Evolutionary conservation across 2,329 filamentous ascomycete species (phyloP), one percentile per base, ranked within the genome.

Genomic region (Curvularia verruculosa): DNA sequence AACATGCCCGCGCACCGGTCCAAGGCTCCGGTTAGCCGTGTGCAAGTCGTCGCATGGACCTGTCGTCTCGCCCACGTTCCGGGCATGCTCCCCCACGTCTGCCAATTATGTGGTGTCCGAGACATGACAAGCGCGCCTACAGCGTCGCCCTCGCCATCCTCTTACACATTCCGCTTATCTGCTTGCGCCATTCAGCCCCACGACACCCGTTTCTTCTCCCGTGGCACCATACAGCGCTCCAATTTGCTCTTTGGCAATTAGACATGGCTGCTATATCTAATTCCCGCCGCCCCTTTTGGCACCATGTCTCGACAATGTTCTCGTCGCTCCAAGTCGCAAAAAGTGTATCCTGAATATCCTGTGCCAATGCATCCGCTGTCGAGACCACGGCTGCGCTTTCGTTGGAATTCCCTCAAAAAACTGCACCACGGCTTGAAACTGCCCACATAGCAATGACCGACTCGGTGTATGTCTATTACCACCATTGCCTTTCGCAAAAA

Each of bases 311-410:
- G 57, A 62, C 54, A 52, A 60, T 56, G 59, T 62, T 45, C 39
- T 23, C 36, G 47, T 59, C 40, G 46, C 34, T 54, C 47, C 54
- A 36, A 57, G 54, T 23, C 19, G 41, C 46, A 28, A 46, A 44
- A 56, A 43, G 44, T 53, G 46, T 44, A 46, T 52, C 41, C 29
- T 51, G 23, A 52, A 52, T 19, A 48, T 49, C 18, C 37, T 52
- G 63, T 64, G 60, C 65, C 66, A 67, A 73, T 73, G 69, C 60
- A 70, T 68, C 56, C 60, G 51, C 39, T 58, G 49, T 46, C 51
- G 52, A 60, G 48, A 59, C 55, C 21, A 51, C 50, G 49, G 36
- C 56, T 58, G 56, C 52, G 60, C 52, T 60, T 45, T 50, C 54
- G 41, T 63, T 55, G 44, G 31, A 56, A 47, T 54, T 37, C 54